These are phyloP conservation scores for Globisporangium okanoganense DNA, from an alignment of 352 stramenopile genomes.

Conservation along the genomic window DNA sequence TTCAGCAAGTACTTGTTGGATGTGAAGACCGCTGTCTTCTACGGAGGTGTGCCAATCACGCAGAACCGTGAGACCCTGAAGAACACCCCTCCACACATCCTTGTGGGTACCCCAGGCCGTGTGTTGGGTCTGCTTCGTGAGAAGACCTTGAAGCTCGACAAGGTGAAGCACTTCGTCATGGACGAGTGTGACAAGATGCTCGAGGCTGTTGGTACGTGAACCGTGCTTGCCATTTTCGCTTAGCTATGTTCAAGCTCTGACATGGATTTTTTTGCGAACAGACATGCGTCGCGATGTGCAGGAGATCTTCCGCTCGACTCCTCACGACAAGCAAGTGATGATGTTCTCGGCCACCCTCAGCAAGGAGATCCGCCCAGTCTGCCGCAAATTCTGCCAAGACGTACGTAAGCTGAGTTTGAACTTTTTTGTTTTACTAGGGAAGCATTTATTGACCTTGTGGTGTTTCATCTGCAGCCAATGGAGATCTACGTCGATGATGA, in stretches of 20 bases:
- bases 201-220: slow-evolving; percentile 89
- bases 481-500: slow-evolving; percentile 99
- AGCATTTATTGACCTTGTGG: neutral
- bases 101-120: slow-evolving; percentile 98
- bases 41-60: slow-evolving; percentile 93
- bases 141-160: slow-evolving; percentile 97
- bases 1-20: slow-evolving; percentile 99
- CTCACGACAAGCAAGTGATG: slow-evolving; percentile 99
- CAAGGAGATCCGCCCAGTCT: slow-evolving; percentile 99
- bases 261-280: slow-evolving; percentile 14
- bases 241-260: neutral
- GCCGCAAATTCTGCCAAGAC: slow-evolving; percentile 99
- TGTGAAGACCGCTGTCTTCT: slow-evolving; percentile 97
- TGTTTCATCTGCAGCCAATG: slow-evolving; percentile 81
- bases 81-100: slow-evolving; percentile 95
- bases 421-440: neutral
- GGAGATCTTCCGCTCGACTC: slow-evolving; percentile 99
- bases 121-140: slow-evolving; percentile 88
- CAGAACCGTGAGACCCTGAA: slow-evolving; percentile 96
- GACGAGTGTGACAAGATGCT: slow-evolving; percentile 99
- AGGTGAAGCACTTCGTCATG: slow-evolving; percentile 99
- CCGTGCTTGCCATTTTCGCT: neutral
- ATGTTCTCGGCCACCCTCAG: slow-evolving; percentile 99
- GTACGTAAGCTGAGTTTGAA: slow-evolving; percentile 45
- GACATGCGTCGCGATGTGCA: slow-evolving; percentile 99